These are phyloP conservation scores for Acmispon strigosus DNA, from an alignment of 306 rosid genomes.

Conservation along the genomic window DNA sequence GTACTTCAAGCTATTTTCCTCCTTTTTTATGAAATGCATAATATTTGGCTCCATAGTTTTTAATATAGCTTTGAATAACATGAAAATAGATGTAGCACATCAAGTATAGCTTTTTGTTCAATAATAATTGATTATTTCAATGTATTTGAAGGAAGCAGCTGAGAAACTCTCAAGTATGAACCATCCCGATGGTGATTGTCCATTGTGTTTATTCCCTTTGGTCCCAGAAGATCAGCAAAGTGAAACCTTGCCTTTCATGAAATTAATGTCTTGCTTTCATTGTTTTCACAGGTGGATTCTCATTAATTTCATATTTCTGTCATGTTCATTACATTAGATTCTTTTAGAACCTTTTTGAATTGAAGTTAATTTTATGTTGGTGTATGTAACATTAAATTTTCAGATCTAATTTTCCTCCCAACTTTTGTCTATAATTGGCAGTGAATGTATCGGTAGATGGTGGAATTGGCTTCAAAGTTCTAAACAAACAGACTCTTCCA, in stretches of 20 bases:
- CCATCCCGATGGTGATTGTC: conserved; percentile 89
- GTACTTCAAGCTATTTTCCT: background rate
- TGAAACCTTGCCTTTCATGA: conserved; percentile 58
- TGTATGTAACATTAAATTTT: background rate
- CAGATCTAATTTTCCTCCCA: background rate
- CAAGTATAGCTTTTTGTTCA: background rate
- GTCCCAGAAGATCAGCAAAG: conserved; percentile 44
- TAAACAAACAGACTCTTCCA: conserved; percentile 25
- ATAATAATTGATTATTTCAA: conserved; percentile 14
- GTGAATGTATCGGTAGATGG: conserved; percentile 79
- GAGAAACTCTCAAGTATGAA: conserved; percentile 78
- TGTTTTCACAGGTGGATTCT: conserved; percentile 65
- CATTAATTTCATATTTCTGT: background rate
- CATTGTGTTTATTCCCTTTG: conserved; percentile 70
- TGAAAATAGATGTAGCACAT: background rate
- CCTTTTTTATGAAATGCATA: background rate
- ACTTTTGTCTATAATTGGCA: conserved; percentile 32
- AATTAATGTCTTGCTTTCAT: conserved; percentile 89
- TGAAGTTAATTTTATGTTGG: conserved; percentile 1
- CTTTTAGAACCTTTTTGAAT: background rate
- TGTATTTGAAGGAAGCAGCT: conserved; percentile 62
- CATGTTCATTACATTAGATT: background rate
- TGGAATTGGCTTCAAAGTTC: conserved; percentile 67
- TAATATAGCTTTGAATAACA: background rate
- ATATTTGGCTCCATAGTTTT: background rate